phyloP scores from a whole-genome alignment of 768 basidiomycete species.

The Ramaria sp. region DNA sequence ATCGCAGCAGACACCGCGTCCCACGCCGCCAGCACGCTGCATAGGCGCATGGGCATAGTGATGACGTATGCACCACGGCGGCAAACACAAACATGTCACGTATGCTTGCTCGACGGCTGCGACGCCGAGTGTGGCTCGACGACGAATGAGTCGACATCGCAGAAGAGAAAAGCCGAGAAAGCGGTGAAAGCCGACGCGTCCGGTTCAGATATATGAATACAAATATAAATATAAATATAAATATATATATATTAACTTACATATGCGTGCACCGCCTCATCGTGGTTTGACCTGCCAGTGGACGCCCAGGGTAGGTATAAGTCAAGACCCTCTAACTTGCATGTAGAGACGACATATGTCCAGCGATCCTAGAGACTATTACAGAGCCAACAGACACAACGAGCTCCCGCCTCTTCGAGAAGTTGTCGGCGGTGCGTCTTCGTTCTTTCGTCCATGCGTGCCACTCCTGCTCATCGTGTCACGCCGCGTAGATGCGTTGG shows the following conservation, averaged over 20 bases:
- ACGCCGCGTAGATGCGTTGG: conserved; percentile 3
- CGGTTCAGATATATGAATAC: too few species aligned
- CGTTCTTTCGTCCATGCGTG: not conserved
- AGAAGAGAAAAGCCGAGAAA: not conserved
- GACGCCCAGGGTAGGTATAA: not conserved
- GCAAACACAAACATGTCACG: too few species aligned
- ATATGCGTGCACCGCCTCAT: not conserved
- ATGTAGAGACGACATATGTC: not conserved
- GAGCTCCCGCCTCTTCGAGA: not conserved
- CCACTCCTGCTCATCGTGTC: not conserved
- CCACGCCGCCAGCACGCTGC: too few species aligned
- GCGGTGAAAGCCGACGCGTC: not conserved
- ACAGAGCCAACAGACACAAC: not conserved
- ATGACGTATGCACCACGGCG: too few species aligned
- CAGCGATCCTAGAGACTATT: conserved; percentile 1
- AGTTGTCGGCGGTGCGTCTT: not conserved
- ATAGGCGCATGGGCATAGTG: too few species aligned
- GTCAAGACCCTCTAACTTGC: not conserved
- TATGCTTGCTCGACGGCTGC: too few species aligned
- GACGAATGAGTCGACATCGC: too few species aligned
- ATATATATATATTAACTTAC: not conserved
- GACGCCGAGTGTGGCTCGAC: too few species aligned
- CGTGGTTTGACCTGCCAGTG: not conserved
- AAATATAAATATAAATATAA: too few species aligned
- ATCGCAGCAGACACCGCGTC: too few species aligned